Evolutionary conservation across 495 filamentous ascomycete species (phyloP).

Genomic region (Astrocystis sublimbata): DNA sequence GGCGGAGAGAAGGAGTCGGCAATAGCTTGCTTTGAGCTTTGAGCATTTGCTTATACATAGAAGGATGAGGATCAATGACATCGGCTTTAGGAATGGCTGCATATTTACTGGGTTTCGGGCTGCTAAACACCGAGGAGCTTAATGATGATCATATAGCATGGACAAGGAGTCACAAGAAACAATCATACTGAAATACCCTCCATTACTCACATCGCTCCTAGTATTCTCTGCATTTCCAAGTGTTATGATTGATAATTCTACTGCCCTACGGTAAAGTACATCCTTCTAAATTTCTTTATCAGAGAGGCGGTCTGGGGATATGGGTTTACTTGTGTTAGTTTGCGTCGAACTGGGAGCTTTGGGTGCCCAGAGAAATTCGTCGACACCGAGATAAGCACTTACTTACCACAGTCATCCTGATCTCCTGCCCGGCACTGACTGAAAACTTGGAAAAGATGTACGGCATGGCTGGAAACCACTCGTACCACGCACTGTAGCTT

Average conservation of each 20-base stretch:
- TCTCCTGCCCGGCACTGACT: slow-evolving; percentile 52
- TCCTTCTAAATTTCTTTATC: too few species aligned
- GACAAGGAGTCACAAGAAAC: slow-evolving; percentile 14
- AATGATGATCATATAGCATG: slow-evolving; percentile 9
- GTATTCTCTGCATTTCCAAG: not conserved
- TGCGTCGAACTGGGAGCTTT: too few species aligned
- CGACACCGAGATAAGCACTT: slow-evolving; percentile 20
- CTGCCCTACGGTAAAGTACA: too few species aligned
- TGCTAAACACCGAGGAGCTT: not conserved
- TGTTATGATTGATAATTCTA: not conserved
- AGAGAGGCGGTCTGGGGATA: too few species aligned
- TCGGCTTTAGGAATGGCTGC: not conserved
- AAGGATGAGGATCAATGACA: slow-evolving; percentile 4
- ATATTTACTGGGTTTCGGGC: not conserved
- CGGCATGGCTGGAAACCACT: slow-evolving; percentile 61
- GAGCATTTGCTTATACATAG: slow-evolving; percentile 8
- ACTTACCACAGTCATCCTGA: slow-evolving; percentile 47
- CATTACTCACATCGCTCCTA: not conserved
- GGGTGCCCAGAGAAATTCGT: slow-evolving; percentile 29
- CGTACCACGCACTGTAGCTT: slow-evolving; percentile 62
- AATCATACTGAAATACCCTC: not conserved
- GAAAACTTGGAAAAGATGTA: slow-evolving; percentile 55
- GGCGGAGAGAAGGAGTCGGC: slow-evolving; percentile 53
- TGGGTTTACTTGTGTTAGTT: not conserved
- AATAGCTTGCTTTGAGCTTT: not conserved